Base-by-base conservation (phyloP, 371 early-diverging fungal genomes). In the Lichtheimia hyalospora region DNA sequence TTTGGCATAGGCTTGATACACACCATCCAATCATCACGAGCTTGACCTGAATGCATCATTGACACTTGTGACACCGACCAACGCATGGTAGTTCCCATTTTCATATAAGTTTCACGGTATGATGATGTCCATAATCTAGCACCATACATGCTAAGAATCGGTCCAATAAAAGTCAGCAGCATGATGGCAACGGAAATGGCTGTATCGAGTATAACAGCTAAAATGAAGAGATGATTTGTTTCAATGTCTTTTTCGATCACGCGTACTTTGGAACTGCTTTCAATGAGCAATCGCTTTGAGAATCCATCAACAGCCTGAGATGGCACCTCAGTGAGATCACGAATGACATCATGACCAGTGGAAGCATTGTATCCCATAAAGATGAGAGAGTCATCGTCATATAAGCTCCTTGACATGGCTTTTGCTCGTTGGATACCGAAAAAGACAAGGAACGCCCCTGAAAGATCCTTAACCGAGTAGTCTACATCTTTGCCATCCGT, bases 1-100 rank as follows among this genome's bases (percentile, higher is more conserved):
- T 44, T 18, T n/a, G 14, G 3, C 10, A 21, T 16, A 0, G 46
- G 46, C 6, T 46, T n/a, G 18, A 46, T n/a, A 10, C 46, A 46
- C 21, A 46, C 46, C 46, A 46, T 46, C 46, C 46, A 46, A 21
- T 46, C 46, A 21, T 46, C 46, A 21, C 46, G 46, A 8, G 46
- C 46, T 46, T 5, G 5, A 7, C 46, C 46, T 16, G 53, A 34
- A 20, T 53, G 53, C 34, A 53, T 25, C 39, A 39, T 53, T 12
- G 53, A 53, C 10, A 53, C 39, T 46, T 46, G n/a, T 5, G 18
- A 5, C 5, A 46, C 46, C 7, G 46, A 46, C 46, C 46, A 46
- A 18, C 46, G 46, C 46, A 46, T 46, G 3, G 46, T 46, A 0
- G 46, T 46, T 7, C 46, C 46, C 46, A 46, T 46, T 21, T 10